A percentile compares a stretch with the other conserved stretches of the same genome.
These are phyloP conservation scores for Kalmusia sp. DNA, from an alignment of 2,329 filamentous ascomycete genomes.

Conservation along the genomic window DNA sequence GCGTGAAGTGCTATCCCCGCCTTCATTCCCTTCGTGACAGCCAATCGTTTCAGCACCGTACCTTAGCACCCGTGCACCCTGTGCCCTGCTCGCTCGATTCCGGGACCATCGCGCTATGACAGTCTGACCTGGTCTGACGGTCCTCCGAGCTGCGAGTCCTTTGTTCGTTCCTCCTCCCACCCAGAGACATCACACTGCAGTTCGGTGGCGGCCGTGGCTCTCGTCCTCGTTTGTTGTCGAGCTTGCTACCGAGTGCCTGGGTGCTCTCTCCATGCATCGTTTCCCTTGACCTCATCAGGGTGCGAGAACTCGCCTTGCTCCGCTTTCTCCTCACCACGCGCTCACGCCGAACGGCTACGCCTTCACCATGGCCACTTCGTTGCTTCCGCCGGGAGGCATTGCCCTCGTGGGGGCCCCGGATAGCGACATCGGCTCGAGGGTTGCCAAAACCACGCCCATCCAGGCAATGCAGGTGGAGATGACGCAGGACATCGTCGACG, in stretches of 20 bases:
- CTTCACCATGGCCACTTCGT: slow-evolving; percentile 37
- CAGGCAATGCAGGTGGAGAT: slow-evolving; percentile 53
- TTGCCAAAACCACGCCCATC: slow-evolving; percentile 36
- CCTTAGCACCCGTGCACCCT: slow-evolving; percentile 46
- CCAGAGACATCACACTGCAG: slow-evolving; percentile 31
- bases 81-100: slow-evolving; percentile 43
- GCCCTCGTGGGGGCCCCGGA: slow-evolving; percentile 50
- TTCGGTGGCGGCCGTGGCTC: slow-evolving; percentile 32
- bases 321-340: slow-evolving; percentile 20
- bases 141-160: slow-evolving; percentile 40
- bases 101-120: slow-evolving; percentile 48
- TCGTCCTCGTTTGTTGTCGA: slow-evolving; percentile 29
- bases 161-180: slow-evolving; percentile 34
- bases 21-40: slow-evolving; percentile 43
- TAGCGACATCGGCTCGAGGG: slow-evolving; percentile 40
- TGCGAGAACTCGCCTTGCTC: slow-evolving; percentile 44
- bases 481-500: slow-evolving; percentile 49
- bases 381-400: slow-evolving; percentile 39
- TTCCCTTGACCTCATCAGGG: slow-evolving; percentile 43
- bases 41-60: slow-evolving; percentile 50
- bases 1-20: slow-evolving; percentile 25
- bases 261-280: slow-evolving; percentile 50
- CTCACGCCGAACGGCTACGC: slow-evolving; percentile 11
- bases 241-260: slow-evolving; percentile 39
- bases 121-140: slow-evolving; percentile 48